Conservation (phyloP, 805 yeast genomes). For the Wickerhamiella bombiphila region DNA sequence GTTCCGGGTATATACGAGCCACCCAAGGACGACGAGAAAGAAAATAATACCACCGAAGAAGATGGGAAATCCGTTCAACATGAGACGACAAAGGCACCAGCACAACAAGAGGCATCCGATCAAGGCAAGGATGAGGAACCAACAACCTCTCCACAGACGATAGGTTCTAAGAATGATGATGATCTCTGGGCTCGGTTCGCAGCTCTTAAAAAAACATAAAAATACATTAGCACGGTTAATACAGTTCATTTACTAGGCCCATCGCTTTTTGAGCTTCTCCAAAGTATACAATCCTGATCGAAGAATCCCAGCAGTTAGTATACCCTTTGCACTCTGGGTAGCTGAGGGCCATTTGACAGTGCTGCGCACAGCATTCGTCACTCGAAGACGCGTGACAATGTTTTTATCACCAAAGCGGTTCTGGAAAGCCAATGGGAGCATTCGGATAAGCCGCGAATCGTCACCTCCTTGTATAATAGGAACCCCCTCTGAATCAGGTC, state of each 20-base stretch:
- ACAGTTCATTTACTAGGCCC: neutral
- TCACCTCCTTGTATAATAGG: slow-evolving; percentile 22
- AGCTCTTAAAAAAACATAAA: slow-evolving; percentile 10
- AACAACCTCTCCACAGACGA: neutral
- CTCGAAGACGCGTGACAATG: slow-evolving; percentile 13
- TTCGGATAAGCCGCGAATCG: slow-evolving; percentile 29
- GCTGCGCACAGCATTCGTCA: slow-evolving; percentile 30
- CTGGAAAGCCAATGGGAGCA: slow-evolving; percentile 39
- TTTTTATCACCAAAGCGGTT: slow-evolving; percentile 24
- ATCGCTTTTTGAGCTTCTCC: slow-evolving; percentile 18
- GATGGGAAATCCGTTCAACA: neutral
- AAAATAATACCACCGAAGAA: slow-evolving; percentile 3
- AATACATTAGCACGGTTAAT: neutral
- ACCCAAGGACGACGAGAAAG: slow-evolving; percentile 22
- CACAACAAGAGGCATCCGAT: slow-evolving; percentile 1
- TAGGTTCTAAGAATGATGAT: slow-evolving; percentile 4
- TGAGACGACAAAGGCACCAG: neutral
- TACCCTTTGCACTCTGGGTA: slow-evolving; percentile 66
- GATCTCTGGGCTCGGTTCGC: slow-evolving; percentile 19
- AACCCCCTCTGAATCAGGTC: slow-evolving; percentile 17
- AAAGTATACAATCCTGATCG: slow-evolving; percentile 13
- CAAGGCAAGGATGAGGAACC: slow-evolving; percentile 1
- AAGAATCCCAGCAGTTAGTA: slow-evolving; percentile 63
- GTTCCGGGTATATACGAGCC: slow-evolving; percentile 37
- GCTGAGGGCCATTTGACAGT: slow-evolving; percentile 59